These are phyloP conservation scores for Diphasiastrum complanatum DNA, from an alignment of 83 land plant genomes.

Conservation along the genomic window DNA sequence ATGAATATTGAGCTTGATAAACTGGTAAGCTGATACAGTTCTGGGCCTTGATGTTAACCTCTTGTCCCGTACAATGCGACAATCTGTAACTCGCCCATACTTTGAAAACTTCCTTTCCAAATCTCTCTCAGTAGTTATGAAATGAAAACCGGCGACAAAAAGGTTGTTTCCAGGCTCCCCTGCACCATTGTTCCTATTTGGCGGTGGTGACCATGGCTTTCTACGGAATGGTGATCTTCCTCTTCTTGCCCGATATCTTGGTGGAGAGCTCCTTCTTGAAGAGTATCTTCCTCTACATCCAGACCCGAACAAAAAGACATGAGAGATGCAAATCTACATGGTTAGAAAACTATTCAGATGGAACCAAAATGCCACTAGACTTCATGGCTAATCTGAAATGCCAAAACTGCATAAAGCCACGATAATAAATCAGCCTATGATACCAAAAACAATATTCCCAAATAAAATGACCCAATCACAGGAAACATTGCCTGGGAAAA, in stretches of 20 bases:
- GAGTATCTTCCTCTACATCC: too few species aligned
- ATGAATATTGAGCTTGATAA: not conserved
- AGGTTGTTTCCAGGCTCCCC: slow-evolving; percentile 54
- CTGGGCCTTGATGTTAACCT: slow-evolving; percentile 21
- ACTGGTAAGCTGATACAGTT: not conserved
- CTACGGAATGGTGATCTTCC: slow-evolving; percentile 35
- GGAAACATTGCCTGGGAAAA: too few species aligned
- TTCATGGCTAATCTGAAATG: too few species aligned
- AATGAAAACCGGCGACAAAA: slow-evolving; percentile 56
- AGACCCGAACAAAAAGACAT: too few species aligned
- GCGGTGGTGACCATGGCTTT: slow-evolving; percentile 59
- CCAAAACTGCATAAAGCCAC: too few species aligned
- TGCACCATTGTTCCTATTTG: slow-evolving; percentile 48
- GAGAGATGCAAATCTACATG: too few species aligned
- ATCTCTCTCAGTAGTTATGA: slow-evolving; percentile 51
- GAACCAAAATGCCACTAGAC: too few species aligned
- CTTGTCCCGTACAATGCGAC: slow-evolving; percentile 54
- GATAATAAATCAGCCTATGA: too few species aligned
- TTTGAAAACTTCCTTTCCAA: slow-evolving; percentile 50
- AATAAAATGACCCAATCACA: too few species aligned
- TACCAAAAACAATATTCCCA: too few species aligned
- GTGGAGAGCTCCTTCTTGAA: slow-evolving; percentile 28
- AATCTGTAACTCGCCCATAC: slow-evolving; percentile 50
- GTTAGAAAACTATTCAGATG: too few species aligned
- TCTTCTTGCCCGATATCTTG: slow-evolving; percentile 23